These are phyloP conservation scores for Gossypium thurberi DNA, from an alignment of 345 rosid species.

Conservation along the genomic window DNA sequence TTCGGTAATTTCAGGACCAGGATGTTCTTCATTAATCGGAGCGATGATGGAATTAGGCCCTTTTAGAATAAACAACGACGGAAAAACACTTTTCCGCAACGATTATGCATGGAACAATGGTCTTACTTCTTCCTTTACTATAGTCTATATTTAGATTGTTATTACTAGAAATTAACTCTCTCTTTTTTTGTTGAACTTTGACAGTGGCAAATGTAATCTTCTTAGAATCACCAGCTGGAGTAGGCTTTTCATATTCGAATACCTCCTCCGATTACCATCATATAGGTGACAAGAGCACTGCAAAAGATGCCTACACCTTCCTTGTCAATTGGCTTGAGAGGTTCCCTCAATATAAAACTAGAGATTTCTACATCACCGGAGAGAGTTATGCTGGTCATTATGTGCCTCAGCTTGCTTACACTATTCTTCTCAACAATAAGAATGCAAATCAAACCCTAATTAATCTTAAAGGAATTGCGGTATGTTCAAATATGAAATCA, in stretches of 20 bases:
- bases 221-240: slow-evolving; percentile 40
- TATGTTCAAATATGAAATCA: not conserved
- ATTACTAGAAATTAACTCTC: not conserved
- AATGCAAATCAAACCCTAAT: slow-evolving; percentile 20
- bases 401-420: slow-evolving; percentile 42
- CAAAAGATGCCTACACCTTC: slow-evolving; percentile 33
- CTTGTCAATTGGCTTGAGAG: slow-evolving; percentile 47
- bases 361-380: slow-evolving; percentile 36
- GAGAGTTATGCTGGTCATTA: slow-evolving; percentile 53
- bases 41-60: slow-evolving; percentile 17
- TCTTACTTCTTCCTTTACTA: not conserved
- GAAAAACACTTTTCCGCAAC: slow-evolving; percentile 6
- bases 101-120: slow-evolving; percentile 16
- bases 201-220: slow-evolving; percentile 37
- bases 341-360: slow-evolving; percentile 41
- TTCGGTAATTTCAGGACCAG: slow-evolving; percentile 27
- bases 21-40: slow-evolving; percentile 37
- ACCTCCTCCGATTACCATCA: slow-evolving; percentile 20
- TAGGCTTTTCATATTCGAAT: slow-evolving; percentile 37
- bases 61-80: slow-evolving; percentile 4
- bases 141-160: not conserved
- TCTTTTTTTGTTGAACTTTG: not conserved
- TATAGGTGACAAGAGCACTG: slow-evolving; percentile 25
- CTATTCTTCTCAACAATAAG: slow-evolving; percentile 26
- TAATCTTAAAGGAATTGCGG: slow-evolving; percentile 35